Base-by-base conservation (phyloP, 331 rosid genomes). In the Dryas integrifolia region DNA sequence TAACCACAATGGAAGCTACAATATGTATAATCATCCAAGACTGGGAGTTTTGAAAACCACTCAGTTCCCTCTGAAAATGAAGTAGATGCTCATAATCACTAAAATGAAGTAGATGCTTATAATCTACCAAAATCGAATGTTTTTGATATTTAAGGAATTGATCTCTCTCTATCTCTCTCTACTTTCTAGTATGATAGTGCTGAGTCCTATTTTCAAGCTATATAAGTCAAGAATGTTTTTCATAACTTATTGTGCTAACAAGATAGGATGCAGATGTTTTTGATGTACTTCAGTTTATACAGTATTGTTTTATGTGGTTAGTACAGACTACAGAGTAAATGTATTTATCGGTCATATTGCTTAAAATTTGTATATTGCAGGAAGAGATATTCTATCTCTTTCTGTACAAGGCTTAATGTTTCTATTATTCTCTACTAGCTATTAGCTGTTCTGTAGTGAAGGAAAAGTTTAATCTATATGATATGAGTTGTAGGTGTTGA, bases 401-500 rank as follows among this genome's bases (percentile, higher is more conserved):
- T 21, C 26, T 2, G 3, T 26, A 21, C 58, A 39, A 58, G 49
- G 59, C 65, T 21, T 14, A 6, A 44, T 43, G 43, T 40, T 76
- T 55, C 18, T 74, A 7, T 9, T 72, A 14, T 57, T 56, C 13
- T n/a, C 18, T 76, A n/a, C 30, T 49, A 46, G 57, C 48, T 48
- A 69, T 58, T 40, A 2, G 39, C 39, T 77, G 18, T 74, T 72
- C 60, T 56, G 57, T 41, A 38, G 39, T 58, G 58, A 68, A 52
- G 73, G 35, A 30, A 24, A 57, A 12, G 40, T 62, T 59, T 58
- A 63, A 73, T 39, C 15, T 45, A 53, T 16, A 14, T 58, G 8
- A 64, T 58, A 62, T 64, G 16, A 66, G 66, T 58, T 83, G 85
- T 75, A 93, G 98, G 98, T 67, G 44, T 94, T 79, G 96, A 89